Evolutionary conservation across 2,329 filamentous ascomycete species (phyloP).

Genomic region (Microsporum canis): DNA sequence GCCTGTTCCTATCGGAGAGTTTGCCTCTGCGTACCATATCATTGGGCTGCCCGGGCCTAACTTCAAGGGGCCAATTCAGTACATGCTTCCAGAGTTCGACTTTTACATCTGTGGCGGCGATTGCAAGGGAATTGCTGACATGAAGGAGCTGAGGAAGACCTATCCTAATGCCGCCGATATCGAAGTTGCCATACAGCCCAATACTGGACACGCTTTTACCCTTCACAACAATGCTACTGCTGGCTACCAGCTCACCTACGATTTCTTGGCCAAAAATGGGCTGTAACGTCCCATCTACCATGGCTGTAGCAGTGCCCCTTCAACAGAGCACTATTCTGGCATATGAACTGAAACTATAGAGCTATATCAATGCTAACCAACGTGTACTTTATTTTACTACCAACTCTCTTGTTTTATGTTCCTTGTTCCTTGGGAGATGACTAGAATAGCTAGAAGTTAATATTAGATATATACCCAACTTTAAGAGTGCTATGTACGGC

Average conservation of each 20-base stretch:
- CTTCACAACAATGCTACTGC: slow-evolving; percentile 29
- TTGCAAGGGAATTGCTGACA: slow-evolving; percentile 20
- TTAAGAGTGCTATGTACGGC: neutral
- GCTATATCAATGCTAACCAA: too few species aligned
- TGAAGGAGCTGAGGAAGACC: slow-evolving; percentile 12
- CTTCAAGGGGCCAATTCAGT: slow-evolving; percentile 26
- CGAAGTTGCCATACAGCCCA: slow-evolving; percentile 25
- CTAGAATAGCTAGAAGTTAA: neutral
- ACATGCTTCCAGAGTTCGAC: slow-evolving; percentile 26
- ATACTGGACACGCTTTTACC: slow-evolving; percentile 28
- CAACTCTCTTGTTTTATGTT: too few species aligned
- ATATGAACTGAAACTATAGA: neutral
- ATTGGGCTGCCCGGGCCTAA: slow-evolving; percentile 17
- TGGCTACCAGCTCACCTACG: slow-evolving; percentile 20
- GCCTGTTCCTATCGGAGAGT: slow-evolving; percentile 14
- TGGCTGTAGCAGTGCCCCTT: neutral
- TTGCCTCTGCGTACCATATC: slow-evolving; percentile 14
- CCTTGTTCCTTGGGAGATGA: neutral
- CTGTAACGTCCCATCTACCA: slow-evolving; percentile 1
- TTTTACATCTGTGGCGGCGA: slow-evolving; percentile 28
- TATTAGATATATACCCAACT: neutral
- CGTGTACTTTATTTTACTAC: too few species aligned
- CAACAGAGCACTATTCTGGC: neutral
- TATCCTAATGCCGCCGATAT: slow-evolving; percentile 21
- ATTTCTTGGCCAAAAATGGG: slow-evolving; percentile 15